Evolutionary conservation across 495 filamentous ascomycete genomes (phyloP), one percentile per base, ranked within the genome.

Genomic region (Eremomyces bilateralis): DNA sequence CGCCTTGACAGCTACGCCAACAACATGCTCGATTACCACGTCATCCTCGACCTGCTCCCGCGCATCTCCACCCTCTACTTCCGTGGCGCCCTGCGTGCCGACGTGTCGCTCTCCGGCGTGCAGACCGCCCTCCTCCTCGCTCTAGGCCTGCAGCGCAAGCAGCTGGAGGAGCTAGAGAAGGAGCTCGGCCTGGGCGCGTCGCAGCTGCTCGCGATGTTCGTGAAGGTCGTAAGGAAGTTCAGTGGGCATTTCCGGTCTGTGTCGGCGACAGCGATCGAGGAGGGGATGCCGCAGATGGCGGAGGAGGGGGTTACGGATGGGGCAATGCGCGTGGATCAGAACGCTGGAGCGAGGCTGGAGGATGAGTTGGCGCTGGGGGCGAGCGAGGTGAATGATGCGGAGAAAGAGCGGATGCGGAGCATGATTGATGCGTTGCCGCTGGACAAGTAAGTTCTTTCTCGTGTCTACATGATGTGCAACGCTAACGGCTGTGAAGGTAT

Each of bases 21-120:
- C 55, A 93, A 92, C 50, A 75, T 94, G 54, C 65, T 99, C 13
- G 90, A 99, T 49, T 91, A 94, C 58, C 90, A 93, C 52, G 85
- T 93, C 43, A 88, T 99, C 36, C 63, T 95, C 21, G 90, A 99
- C 48, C 69, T 99, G 54, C 61, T 95, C 40, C 90, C 90, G 1
- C 62, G 59, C 4, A 68, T 95, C 33, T 68, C 90, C 4, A 59
- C 64, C 4, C 67, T 83, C 25, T 88, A 82, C 63, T 94, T 99
- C 56, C 66, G 65, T 4, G 77, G 79, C 34, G 67, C 71, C 13
- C 56, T 95, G 2, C 71, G 60, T 40, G 53, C 59, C 29, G 59
- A 40, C 2, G 60, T 90, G 43, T 73, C 63, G 36, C 60, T 93
- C 20, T 75, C 70, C 3, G 71, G 73, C 20, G 67, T 94, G 20